These are phyloP conservation scores for Cyclocybe aegerita DNA, from an alignment of 768 basidiomycete genomes.

Conservation along the genomic window DNA sequence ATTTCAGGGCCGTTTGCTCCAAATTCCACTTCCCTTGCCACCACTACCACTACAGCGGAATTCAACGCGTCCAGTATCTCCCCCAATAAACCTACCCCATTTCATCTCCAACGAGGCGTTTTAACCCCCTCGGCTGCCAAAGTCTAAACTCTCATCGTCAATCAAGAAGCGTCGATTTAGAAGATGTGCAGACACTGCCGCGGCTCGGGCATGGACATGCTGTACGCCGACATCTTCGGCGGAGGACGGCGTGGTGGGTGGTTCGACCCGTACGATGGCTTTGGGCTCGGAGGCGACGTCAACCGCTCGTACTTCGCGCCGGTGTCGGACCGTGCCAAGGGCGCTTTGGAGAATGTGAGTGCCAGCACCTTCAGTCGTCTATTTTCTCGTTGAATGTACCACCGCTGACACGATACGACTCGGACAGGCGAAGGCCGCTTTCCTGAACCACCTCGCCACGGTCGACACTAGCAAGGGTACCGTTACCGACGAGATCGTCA, in stretches of 20 bases:
- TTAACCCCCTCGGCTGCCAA: too few relatives aligned
- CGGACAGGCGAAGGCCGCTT: conserved; percentile 20
- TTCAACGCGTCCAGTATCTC: background rate
- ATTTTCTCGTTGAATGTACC: background rate
- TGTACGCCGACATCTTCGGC: background rate
- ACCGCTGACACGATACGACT: background rate
- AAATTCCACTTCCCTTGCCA: background rate
- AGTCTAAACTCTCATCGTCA: too few relatives aligned
- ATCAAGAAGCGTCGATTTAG: background rate
- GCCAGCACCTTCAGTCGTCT: background rate
- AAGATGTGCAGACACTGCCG: background rate
- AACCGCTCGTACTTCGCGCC: conserved; percentile 9
- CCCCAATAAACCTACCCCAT: too few relatives aligned
- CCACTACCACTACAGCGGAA: background rate
- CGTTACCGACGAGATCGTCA: conserved; percentile 24
- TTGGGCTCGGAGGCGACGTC: conserved; percentile 5
- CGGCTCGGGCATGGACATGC: background rate
- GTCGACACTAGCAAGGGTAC: conserved; percentile 23
- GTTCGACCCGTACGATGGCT: background rate
- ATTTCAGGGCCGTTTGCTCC: background rate
- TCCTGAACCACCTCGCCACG: conserved; percentile 22
- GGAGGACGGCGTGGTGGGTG: background rate
- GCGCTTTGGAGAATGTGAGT: conserved; percentile 10
- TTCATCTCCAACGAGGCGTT: too few relatives aligned
- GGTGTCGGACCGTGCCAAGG: conserved; percentile 9